Percentiles rank a stretch among this genome's conserved stretches.
Evolutionary conservation across 2,329 filamentous ascomycete species (phyloP).

Genomic region (Plenodomus tracheiphilus): DNA sequence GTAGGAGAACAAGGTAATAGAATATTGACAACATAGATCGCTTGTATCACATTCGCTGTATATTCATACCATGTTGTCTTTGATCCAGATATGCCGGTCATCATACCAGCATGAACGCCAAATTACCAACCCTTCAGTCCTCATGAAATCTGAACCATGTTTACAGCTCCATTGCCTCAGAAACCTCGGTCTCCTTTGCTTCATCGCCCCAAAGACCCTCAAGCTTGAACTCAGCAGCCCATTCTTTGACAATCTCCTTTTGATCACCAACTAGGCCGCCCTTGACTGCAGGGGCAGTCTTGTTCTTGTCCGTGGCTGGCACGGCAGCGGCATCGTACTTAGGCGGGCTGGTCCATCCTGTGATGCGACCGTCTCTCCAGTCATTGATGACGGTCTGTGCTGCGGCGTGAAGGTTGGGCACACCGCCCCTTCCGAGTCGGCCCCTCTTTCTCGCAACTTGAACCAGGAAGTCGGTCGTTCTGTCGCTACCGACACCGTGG

Average conservation of each 20-base stretch:
- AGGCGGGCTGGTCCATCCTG: conserved; percentile 85
- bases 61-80: not conserved
- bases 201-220: conserved; percentile 87
- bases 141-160: conserved; percentile 4
- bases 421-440: conserved; percentile 81
- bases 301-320: conserved; percentile 46
- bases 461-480: conserved; percentile 87
- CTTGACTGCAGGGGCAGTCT: conserved; percentile 39
- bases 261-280: conserved; percentile 57
- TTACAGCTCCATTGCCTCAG: conserved; percentile 42
- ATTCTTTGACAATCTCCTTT: conserved; percentile 87
- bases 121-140: conserved; percentile 5
- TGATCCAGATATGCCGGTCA: conserved; percentile 1
- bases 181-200: conserved; percentile 37
- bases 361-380: conserved; percentile 92
- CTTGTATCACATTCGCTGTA: conserved; percentile 2
- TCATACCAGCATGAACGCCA: conserved; percentile 9
- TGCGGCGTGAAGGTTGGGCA: conserved; percentile 85
- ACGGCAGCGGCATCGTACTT: conserved; percentile 63
- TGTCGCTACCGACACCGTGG: conserved; percentile 68
- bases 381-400: conserved; percentile 95
- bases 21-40: conserved; percentile 1
- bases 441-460: conserved; percentile 95
- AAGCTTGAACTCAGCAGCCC: conserved; percentile 93
- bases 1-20: too few species aligned